Conservation (phyloP, 495 filamentous ascomycete genomes). For the Lasiosphaeris hirsuta region DNA sequence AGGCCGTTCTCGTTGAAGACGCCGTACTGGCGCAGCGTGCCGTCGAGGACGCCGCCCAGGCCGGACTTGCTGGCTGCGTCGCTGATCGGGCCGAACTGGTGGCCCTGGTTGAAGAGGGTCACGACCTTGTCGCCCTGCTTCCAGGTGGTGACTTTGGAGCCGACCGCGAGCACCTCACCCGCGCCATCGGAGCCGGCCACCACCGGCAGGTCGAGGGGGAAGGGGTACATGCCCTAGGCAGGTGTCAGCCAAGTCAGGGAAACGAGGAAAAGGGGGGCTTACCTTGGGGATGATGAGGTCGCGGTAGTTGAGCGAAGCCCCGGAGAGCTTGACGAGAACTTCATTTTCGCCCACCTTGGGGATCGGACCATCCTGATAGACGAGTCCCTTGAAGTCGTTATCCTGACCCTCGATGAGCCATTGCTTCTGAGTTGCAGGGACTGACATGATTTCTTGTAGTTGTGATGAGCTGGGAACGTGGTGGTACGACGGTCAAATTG, state of each 20-base stretch:
- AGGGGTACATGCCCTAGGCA: constrained; percentile 62
- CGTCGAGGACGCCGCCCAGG: constrained; percentile 68
- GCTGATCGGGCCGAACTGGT: constrained; percentile 59
- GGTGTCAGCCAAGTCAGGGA: background rate
- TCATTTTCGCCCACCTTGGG: constrained; percentile 65
- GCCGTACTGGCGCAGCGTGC: constrained; percentile 68
- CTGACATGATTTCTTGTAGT: constrained; percentile 18
- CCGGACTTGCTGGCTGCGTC: constrained; percentile 46
- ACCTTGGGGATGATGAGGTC: constrained; percentile 74
- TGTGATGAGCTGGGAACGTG: background rate
- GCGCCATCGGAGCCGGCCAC: constrained; percentile 77
- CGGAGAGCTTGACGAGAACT: constrained; percentile 72
- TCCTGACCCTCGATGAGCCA: constrained; percentile 57
- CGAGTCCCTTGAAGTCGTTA: constrained; percentile 59
- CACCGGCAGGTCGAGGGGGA: constrained; percentile 54
- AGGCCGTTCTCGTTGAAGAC: constrained; percentile 67
- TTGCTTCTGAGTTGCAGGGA: constrained; percentile 55
- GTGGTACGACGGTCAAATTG: too few species aligned
- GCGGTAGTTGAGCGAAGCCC: constrained; percentile 78
- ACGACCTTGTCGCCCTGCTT: constrained; percentile 68
- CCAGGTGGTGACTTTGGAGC: constrained; percentile 63
- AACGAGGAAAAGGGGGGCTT: constrained; percentile 4
- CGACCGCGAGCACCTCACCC: constrained; percentile 66
- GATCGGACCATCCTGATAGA: constrained; percentile 49
- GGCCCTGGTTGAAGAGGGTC: constrained; percentile 77